Evolutionary conservation across 2,329 filamentous ascomycete species (phyloP).

Genomic region (Cladosporium cucumerinum): DNA sequence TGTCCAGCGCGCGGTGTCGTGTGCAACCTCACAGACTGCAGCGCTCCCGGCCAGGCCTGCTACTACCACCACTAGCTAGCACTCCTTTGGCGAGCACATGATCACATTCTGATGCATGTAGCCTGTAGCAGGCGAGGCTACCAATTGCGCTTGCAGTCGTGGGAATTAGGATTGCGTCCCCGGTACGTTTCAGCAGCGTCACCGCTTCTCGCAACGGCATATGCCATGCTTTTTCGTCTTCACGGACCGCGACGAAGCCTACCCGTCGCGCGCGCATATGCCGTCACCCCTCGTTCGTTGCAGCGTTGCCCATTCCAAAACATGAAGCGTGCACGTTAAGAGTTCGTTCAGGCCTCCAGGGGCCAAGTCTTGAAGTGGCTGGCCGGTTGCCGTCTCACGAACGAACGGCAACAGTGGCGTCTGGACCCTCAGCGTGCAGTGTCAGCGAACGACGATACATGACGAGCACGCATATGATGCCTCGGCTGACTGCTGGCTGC

Average conservation of each 20-base stretch:
- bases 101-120: slow-evolving; percentile 2
- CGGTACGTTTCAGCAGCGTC: slow-evolving; percentile 6
- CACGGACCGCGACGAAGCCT: slow-evolving; percentile 14
- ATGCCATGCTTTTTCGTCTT: slow-evolving; percentile 8
- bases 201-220: slow-evolving; percentile 6
- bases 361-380: neutral
- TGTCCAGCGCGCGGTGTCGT: slow-evolving; percentile 1
- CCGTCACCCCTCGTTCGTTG: slow-evolving; percentile 8
- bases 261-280: slow-evolving; percentile 1
- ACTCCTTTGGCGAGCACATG: neutral
- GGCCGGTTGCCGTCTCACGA: neutral
- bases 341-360: neutral
- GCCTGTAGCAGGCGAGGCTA: neutral
- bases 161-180: slow-evolving; percentile 1
- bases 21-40: slow-evolving; percentile 3
- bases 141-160: slow-evolving; percentile 10
- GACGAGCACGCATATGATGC: neutral
- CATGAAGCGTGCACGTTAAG: slow-evolving; percentile 2
- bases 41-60: neutral
- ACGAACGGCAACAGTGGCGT: neutral
- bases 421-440: neutral
- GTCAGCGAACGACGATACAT: neutral
- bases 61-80: neutral
- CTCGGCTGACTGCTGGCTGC: neutral
- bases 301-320: neutral